Base-by-base conservation (phyloP, 805 yeast species). In the Helenozyma rhizophorensis region DNA sequence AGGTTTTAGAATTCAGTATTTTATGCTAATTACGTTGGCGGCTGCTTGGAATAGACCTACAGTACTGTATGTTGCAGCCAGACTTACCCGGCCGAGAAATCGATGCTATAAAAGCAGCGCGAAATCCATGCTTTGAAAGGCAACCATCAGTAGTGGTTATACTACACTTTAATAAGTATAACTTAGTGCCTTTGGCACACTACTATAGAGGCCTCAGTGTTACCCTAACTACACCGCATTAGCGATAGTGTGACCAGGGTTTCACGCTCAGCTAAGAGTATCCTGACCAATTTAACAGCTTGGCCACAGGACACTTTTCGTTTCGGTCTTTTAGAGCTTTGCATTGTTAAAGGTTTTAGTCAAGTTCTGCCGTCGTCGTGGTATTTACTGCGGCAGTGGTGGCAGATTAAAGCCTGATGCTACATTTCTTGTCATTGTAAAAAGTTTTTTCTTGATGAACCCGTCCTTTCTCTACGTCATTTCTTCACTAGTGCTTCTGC, bases 121-220 rank as follows among this genome's bases (percentile, higher is more conserved):
- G 36, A 30, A 18, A 23, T 39, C 42, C 40, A 13, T 11, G 17
- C 32, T 42, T 36, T 13, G n/a, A 21, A 18, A 23, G 16, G 32
- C 37, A 43, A 72, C 68, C 84, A 78, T 78, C 82, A 76, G 85
- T 78, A 78, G 85, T 76, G 84, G 84, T 77, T 78, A 77, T 78
- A 76, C 84, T 78, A 78, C 75, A 72, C 77, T 64, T 59, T 30
- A 30, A 34, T 60, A 67, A 74, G 70, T 78, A 77, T 76, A 75
- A 72, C 76, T 64, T 56, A 53, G 68, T 65, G 54, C 57, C 50
- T 52, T 55, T 54, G 43, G 43, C 43, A 49, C 51, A 53, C 50
- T 44, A 46, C 48, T 41, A 42, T 70, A 73, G 67, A 69, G 73
- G 53, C 68, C 62, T 51, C 51, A 54, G 57, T 47, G 48, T 34